Evolutionary conservation across 257 asterid species (phyloP).

Genomic region (Solanum acaule): DNA sequence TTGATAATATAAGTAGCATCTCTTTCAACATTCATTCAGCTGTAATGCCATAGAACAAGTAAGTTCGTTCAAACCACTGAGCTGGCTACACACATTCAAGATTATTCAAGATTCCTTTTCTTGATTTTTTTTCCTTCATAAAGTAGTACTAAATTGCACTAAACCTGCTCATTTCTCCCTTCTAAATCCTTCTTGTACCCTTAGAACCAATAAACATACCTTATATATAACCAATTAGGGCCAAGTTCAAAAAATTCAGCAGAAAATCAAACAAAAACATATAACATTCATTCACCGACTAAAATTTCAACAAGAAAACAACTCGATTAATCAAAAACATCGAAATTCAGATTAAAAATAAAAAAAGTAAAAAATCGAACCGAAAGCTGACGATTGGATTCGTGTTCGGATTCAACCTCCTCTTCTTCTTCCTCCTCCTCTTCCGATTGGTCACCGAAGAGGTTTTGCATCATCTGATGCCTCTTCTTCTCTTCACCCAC

Average conservation of each 20-base stretch:
- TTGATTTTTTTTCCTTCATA: neutral
- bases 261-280: neutral
- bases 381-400: constrained; percentile 85
- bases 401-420: constrained; percentile 93
- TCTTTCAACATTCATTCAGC: neutral
- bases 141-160: neutral
- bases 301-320: neutral
- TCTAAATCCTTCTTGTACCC: neutral
- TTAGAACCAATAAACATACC: neutral
- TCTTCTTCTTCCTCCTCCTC: constrained; percentile 84
- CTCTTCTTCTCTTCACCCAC: constrained; percentile 95
- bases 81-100: neutral
- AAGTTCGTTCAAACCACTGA: neutral
- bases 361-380: constrained; percentile 20
- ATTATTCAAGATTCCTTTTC: neutral
- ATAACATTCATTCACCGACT: neutral
- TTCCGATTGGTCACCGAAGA: constrained; percentile 97
- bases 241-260: neutral
- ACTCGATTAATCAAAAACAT: neutral
- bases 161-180: neutral
- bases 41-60: neutral
- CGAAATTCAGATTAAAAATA: neutral
- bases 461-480: constrained; percentile 99
- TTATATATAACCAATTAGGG: neutral
- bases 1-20: neutral